Evolutionary conservation across 202 grass and related monocot species (phyloP).

Genomic region (Carex sylvatica): DNA sequence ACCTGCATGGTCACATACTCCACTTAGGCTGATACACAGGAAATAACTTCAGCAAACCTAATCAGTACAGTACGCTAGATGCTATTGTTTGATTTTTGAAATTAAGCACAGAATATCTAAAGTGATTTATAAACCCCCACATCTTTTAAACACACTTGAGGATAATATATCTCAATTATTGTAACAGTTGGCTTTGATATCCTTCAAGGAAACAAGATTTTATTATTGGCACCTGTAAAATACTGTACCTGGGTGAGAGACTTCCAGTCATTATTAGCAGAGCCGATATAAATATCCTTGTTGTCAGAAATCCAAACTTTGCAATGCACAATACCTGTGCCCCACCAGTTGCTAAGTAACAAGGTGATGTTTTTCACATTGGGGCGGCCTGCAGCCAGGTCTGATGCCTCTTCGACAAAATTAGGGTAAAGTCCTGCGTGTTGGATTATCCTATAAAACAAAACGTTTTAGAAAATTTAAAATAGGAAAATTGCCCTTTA

Average conservation of each 20-base stretch:
- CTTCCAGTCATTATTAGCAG: conserved; percentile 98
- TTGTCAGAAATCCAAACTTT: conserved; percentile 96
- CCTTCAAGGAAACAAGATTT: too few species aligned
- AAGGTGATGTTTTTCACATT: conserved; percentile 87
- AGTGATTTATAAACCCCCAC: background rate
- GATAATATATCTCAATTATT: conserved; percentile 9
- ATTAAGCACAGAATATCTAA: background rate
- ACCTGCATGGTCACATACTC: background rate
- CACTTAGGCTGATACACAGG: background rate
- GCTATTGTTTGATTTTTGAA: background rate
- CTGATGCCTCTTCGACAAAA: conserved; percentile 73
- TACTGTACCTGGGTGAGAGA: conserved; percentile 80
- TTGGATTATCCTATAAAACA: conserved; percentile 72
- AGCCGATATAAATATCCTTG: conserved; percentile 81
- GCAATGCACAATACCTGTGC: conserved; percentile 77
- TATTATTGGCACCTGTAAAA: background rate
- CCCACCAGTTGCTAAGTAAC: conserved; percentile 77
- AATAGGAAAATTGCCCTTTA: background rate
- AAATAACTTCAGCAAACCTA: background rate
- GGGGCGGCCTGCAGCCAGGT: conserved; percentile 68
- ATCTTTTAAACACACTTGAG: background rate
- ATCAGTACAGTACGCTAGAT: background rate
- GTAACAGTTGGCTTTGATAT: too few species aligned
- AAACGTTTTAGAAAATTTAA: conserved; percentile 1
- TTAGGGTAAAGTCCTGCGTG: conserved; percentile 76